Evolutionary conservation across 2,329 filamentous ascomycete genomes (phyloP).

Genomic region (Cladosporium austrohemisphaericum): DNA sequence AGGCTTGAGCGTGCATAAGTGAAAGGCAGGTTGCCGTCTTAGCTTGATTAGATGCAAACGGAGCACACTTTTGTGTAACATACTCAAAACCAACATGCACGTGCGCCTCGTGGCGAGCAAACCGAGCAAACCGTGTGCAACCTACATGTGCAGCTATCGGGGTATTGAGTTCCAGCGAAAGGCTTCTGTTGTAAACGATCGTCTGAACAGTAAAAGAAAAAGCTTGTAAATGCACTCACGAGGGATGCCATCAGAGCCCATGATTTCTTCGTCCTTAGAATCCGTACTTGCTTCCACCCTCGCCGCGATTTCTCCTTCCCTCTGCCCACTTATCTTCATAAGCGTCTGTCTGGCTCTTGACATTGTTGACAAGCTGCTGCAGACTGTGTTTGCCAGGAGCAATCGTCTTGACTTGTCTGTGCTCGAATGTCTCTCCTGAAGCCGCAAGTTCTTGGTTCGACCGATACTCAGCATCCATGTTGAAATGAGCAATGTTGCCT

Average conservation of each 20-base stretch:
- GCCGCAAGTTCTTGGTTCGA: conserved; percentile 75
- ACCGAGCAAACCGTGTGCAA: no score
- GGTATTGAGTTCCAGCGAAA: no score
- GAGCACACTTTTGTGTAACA: background rate
- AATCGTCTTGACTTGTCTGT: conserved; percentile 79
- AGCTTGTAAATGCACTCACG: no score
- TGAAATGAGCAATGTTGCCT: conserved; percentile 75
- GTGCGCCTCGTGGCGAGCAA: no score
- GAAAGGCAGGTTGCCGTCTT: background rate
- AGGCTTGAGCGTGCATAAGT: no score
- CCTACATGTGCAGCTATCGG: no score
- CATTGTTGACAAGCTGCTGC: conserved; percentile 80
- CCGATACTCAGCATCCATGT: conserved; percentile 81
- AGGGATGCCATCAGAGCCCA: no score
- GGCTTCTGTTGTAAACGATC: background rate
- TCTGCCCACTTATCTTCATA: conserved; percentile 88
- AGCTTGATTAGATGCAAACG: background rate
- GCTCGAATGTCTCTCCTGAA: conserved; percentile 62
- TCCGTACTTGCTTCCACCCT: conserved; percentile 79
- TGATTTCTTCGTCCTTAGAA: conserved; percentile 51
- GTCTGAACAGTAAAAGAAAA: no score
- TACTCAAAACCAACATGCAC: no score
- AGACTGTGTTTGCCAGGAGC: conserved; percentile 86
- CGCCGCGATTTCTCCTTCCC: conserved; percentile 72
- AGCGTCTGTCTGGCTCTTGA: conserved; percentile 76